Evolutionary conservation across 352 stramenopile species (phyloP), one percentile per base, ranked within the genome.

Genomic region (Phytophthora aleatoria): DNA sequence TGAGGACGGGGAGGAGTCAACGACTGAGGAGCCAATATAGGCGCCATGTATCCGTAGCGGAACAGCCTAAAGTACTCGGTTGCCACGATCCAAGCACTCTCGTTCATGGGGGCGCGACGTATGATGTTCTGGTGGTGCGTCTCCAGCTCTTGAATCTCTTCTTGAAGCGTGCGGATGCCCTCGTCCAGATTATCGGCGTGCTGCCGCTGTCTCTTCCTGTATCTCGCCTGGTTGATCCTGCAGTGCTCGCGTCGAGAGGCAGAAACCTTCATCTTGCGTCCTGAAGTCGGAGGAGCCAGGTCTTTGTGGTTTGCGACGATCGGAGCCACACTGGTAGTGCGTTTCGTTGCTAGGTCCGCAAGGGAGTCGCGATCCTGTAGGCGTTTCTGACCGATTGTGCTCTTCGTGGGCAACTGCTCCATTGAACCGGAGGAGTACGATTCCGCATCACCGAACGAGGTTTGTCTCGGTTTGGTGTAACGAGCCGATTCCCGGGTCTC

Each of bases 31-130:
- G 28, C 16, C 62, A 70, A 0, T 38, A 13, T 3, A 10, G 54
- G 55, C 16, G 38, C n/a, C 55, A 60, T 47, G 48, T 65, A 69
- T 6, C 61, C 61, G 49, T 60, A 41, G 0, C 55, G 47, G 16
- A 69, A 69, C 5, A 65, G 41, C 1, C 61, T 42, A 38, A 69
- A 69, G 54, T 60, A 69, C 61, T 69, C 54, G 6, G 39, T 56
- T 5, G 61, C 61, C 20, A 69, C 61, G 41, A 60, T 39, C 61
- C 61, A 69, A 3, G 52, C 48, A 13, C 31, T 69, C 27, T 69
- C 55, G 16, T 65, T 56, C 8, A 55, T 65, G 2, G 41, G 55
- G 0, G 30, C 28, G 12, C 26, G 5, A 3, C 41, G 30, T 12
- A 56, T 26, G 12, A 57, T 45, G 6, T 27, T 51, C 33, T 65